Percentiles rank a stretch among this genome's conserved stretches.
Conservation (phyloP, 768 basidiomycete genomes). For the Hericium rajendrae region DNA sequence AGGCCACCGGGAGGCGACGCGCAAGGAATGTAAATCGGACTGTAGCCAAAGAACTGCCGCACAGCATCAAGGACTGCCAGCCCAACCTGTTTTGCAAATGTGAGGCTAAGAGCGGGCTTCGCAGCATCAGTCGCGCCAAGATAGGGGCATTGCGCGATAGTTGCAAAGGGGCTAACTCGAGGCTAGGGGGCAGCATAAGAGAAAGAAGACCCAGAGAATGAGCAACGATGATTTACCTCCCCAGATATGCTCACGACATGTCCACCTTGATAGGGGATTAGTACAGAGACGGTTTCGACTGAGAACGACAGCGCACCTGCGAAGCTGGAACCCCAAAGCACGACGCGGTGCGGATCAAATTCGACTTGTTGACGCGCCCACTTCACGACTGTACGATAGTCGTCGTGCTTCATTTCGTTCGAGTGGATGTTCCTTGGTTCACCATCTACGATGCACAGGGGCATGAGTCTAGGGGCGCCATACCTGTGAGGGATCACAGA, state of each 20-base stretch:
- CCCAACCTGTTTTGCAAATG: background rate
- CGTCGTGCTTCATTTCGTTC: slow-evolving; percentile 27
- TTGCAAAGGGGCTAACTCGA: slow-evolving; percentile 20
- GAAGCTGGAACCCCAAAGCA: slow-evolving; percentile 29
- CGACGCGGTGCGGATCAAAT: slow-evolving; percentile 22
- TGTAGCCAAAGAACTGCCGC: background rate
- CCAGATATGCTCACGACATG: background rate
- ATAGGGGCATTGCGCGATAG: slow-evolving; percentile 27
- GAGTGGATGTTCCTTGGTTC: slow-evolving; percentile 19
- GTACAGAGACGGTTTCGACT: background rate
- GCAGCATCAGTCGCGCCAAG: slow-evolving; percentile 12
- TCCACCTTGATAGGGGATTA: background rate
- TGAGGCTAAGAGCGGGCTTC: background rate
- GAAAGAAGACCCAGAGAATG: background rate
- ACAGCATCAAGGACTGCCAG: background rate
- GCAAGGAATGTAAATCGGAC: background rate
- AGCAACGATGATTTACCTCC: background rate
- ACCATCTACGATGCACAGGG: background rate
- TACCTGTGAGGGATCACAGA: background rate
- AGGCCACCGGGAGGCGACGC: background rate
- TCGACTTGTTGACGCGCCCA: slow-evolving; percentile 21
- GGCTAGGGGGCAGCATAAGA: slow-evolving; percentile 8
- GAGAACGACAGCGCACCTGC: slow-evolving; percentile 15
- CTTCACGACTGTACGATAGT: slow-evolving; percentile 28
- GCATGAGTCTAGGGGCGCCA: background rate